These are phyloP conservation scores for Suillus alpinus DNA, from an alignment of 768 basidiomycete genomes.

Conservation along the genomic window DNA sequence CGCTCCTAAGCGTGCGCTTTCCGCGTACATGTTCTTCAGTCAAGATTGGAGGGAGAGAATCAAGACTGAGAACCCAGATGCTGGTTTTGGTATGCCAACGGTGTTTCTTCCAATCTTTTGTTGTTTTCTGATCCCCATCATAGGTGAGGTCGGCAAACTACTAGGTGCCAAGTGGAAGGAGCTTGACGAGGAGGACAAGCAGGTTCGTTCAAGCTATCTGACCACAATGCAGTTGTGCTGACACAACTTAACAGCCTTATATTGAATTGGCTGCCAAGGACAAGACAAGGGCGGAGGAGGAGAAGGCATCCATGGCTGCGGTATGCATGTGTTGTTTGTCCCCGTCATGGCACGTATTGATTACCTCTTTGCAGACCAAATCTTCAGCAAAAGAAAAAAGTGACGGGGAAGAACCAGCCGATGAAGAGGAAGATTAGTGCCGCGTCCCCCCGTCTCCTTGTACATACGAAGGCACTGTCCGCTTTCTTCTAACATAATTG, in stretches of 20 bases:
- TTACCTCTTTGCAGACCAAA: conserved; percentile 24
- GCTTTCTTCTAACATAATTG: conserved; percentile 18
- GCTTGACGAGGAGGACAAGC: conserved; percentile 87
- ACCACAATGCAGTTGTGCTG: neutral
- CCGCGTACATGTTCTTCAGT: conserved; percentile 99
- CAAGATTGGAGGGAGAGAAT: conserved; percentile 95
- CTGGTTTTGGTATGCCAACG: conserved; percentile 70
- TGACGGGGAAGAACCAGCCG: conserved; percentile 33
- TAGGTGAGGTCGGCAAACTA: conserved; percentile 91
- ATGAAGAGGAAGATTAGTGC: conserved; percentile 44
- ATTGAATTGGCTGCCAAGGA: conserved; percentile 81
- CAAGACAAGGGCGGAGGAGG: conserved; percentile 83
- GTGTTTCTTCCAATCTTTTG: conserved; percentile 1
- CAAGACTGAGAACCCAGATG: conserved; percentile 94
- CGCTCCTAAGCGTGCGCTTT: conserved; percentile 83
- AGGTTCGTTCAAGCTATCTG: conserved; percentile 48
- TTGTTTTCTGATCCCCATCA: neutral
- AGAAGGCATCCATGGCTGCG: conserved; percentile 50
- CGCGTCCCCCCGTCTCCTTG: conserved; percentile 3
- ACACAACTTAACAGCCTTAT: conserved; percentile 64
- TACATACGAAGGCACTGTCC: conserved; percentile 18
- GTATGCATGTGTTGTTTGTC: conserved; percentile 28
- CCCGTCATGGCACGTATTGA: neutral
- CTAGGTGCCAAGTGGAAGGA: conserved; percentile 98
- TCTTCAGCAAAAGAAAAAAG: conserved; percentile 31